Evolutionary conservation across 768 basidiomycete genomes (phyloP).

Genomic region (Mycena capillaripes): DNA sequence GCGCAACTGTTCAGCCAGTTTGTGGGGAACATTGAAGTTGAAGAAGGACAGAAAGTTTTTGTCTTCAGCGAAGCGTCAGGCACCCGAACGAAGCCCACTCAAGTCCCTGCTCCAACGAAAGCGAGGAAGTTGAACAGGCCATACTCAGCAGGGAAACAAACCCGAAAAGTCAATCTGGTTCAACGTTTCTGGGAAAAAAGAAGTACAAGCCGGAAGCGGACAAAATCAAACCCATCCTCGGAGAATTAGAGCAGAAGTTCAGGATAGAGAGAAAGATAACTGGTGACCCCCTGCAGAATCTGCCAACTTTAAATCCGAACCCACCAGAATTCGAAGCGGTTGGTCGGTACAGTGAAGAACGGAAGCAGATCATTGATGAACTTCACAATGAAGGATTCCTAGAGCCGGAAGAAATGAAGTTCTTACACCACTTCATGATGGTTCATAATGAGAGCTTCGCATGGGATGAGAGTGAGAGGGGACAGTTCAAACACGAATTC

Average conservation of each 20-base stretch:
- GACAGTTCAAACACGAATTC: slow-evolving; percentile 2
- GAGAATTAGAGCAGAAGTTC: too few relatives aligned
- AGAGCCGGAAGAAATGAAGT: neutral
- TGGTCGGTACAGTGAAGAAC: neutral
- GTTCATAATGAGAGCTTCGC: slow-evolving; percentile 30
- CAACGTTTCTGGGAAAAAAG: too few relatives aligned
- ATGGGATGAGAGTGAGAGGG: slow-evolving; percentile 36
- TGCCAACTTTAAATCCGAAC: too few relatives aligned
- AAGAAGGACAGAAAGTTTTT: neutral
- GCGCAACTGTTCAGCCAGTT: neutral
- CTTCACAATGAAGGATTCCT: neutral
- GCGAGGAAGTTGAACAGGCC: neutral
- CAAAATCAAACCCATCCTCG: too few relatives aligned
- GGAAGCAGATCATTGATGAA: neutral
- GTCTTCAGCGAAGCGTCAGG: neutral
- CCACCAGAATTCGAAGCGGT: neutral
- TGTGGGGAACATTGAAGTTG: neutral
- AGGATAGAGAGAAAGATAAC: too few relatives aligned
- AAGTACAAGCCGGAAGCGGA: too few relatives aligned
- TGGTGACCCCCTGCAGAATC: too few relatives aligned
- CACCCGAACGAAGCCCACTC: too few relatives aligned
- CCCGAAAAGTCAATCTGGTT: neutral
- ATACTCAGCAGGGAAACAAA: too few relatives aligned
- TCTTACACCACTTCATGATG: neutral
- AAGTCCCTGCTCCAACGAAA: neutral